Percentiles rank a stretch among this genome's conserved stretches.
phyloP scores from a whole-genome alignment of 2,329 filamentous ascomycete species.

The Apiospora hydei region DNA sequence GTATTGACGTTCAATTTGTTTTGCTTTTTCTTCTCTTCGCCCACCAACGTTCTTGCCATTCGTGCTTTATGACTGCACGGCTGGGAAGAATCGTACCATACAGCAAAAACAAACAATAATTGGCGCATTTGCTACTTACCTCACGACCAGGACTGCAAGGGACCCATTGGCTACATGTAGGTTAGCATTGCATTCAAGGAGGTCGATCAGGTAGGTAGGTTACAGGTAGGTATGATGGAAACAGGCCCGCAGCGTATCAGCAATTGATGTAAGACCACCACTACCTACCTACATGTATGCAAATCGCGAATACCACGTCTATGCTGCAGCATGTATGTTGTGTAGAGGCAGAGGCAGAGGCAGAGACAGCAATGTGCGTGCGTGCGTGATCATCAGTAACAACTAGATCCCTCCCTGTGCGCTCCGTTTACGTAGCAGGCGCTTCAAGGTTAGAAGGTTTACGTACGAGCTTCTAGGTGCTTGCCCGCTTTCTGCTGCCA shows the following conservation, averaged over 20 bases:
- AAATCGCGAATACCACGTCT: constrained; percentile 1
- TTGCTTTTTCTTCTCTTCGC: not conserved
- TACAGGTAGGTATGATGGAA: not conserved
- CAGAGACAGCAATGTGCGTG: not conserved
- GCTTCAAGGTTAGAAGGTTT: constrained; percentile 17
- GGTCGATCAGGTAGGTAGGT: not conserved
- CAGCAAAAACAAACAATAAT: not conserved
- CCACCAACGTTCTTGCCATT: not conserved
- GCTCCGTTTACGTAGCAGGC: constrained; percentile 15
- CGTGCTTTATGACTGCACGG: not conserved
- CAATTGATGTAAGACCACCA: not conserved
- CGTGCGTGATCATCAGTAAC: constrained; percentile 15
- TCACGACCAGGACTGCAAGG: not conserved
- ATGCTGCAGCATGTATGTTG: not conserved
- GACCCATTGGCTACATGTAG: not conserved
- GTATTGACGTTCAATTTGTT: not conserved
- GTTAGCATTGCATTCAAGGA: not conserved
- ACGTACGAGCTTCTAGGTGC: not conserved
- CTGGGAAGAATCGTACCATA: not conserved
- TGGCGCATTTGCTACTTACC: not conserved
- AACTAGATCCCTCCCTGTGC: constrained; percentile 10
- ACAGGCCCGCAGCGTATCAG: not conserved
- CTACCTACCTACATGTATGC: not conserved
- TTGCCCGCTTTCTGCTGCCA: constrained; percentile 3
- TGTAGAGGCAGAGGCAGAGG: too few species aligned